Evolutionary conservation across 345 rosid species (phyloP), one percentile per base, ranked within the genome.

Genomic region (Moricandia arvensis): DNA sequence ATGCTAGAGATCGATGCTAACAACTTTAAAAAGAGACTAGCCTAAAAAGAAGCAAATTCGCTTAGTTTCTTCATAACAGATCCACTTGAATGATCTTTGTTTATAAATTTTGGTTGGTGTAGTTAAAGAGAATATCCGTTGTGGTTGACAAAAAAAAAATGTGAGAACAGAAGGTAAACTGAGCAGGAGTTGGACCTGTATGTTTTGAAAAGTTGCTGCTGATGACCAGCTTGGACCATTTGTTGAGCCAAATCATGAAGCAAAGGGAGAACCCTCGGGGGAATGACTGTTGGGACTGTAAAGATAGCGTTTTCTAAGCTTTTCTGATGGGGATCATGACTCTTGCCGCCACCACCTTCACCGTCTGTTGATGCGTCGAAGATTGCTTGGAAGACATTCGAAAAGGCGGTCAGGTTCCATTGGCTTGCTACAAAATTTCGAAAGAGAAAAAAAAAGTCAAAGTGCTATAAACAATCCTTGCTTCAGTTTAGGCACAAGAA

Each of bases 151-250:
- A 43, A 12, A 45, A 45, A 1, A 11, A n/a, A 13, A 43, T 4
- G 13, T 43, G 5, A 45, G 13, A 4, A 43, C 4, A 10, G 5
- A 12, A 41, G 6, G 13, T 43, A 43, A 66, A 17, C 17, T 2
- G 73, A 17, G 24, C 24, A 21, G 24, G 69, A 62, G n/a, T 67
- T 51, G 64, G 66, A 93, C 98, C 96, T 84, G 84, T 87, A 94
- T 54, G 81, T 85, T 73, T 86, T 83, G 71, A 88, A 91, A 12
- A 89, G 83, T 74, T 94, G 97, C 80, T 94, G 98, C 62, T 91
- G 98, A 64, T 88, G 98, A 43, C 95, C 96, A 72, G 97, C 91
- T 78, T 82, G 90, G 79, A 82, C 88, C 98, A 94, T 90, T 72
- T 94, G 95, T 70, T 85, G 84, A 9, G 96, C 87, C 72, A 91